Conservation (phyloP, 2,329 filamentous ascomycete species). For the Phaeosphaeria sp. region DNA sequence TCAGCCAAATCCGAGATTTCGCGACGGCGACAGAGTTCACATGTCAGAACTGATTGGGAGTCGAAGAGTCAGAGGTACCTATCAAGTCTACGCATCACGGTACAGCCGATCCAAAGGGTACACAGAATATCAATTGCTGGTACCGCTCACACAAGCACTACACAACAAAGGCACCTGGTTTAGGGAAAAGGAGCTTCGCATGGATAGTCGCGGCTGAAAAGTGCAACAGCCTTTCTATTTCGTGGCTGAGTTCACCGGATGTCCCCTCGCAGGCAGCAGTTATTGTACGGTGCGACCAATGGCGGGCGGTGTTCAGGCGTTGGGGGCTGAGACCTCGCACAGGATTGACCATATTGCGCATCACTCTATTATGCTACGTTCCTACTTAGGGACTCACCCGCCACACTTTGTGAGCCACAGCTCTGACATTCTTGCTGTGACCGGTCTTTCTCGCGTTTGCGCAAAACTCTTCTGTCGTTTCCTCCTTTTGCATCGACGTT, state of each 20-base stretch:
- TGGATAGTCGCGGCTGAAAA: constrained; percentile 17
- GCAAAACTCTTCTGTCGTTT: constrained; percentile 3
- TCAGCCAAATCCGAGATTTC: constrained; percentile 31
- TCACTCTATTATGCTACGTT: neutral
- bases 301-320: constrained; percentile 19
- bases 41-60: constrained; percentile 31
- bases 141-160: constrained; percentile 12
- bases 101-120: constrained; percentile 20
- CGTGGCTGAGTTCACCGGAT: constrained; percentile 34
- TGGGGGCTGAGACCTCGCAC: neutral
- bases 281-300: constrained; percentile 22
- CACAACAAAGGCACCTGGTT: constrained; percentile 35
- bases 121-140: constrained; percentile 38
- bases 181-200: constrained; percentile 33
- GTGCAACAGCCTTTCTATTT: constrained; percentile 1
- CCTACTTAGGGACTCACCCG: constrained; percentile 34
- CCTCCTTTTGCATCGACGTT: constrained; percentile 5
- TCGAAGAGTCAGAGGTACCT: constrained; percentile 27
- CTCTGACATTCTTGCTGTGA: constrained; percentile 17
- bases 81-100: constrained; percentile 18
- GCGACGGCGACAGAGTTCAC: constrained; percentile 32
- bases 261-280: constrained; percentile 16
- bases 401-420: constrained; percentile 37
- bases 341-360: neutral
- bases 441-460: constrained; percentile 9